Base-by-base conservation (phyloP, 2,329 filamentous ascomycete genomes). In the Neopestalotiopsis rosae region DNA sequence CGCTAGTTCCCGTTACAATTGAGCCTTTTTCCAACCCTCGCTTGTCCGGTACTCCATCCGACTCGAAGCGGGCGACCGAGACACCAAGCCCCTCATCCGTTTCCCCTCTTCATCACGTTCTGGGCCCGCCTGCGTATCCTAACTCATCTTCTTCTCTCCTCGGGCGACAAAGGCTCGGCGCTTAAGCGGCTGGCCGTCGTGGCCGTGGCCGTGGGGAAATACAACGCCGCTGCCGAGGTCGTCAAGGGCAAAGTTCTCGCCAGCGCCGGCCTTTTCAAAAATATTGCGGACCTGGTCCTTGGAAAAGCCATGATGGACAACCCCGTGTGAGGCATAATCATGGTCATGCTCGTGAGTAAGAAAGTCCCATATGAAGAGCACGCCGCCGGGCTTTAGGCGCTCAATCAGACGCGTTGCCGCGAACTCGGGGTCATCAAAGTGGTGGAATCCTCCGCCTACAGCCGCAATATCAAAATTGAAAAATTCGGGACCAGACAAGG, bases 351-450 rank as follows among this genome's bases (percentile, higher is more conserved):
- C 83, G 72, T 91, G 88, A 9, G 89, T 83, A 20, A 92, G 75
- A 69, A 94, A 90, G 75, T 94, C 92, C 61, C 91, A 81, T 67
- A 94, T 87, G 63, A 93, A 80, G 59, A 93, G 81, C 1, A 90
- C 87, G 12, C 92, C 92, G 3, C 91, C 91, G 2, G 87, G 86
- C 71, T 85, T 87, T 69, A 95, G 81, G 10, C 92, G 86, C 75
- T 88, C 83, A 4, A 84, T 88, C 45, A 95, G 81, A 62, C 87
- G 83, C 70, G 81, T 81, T 5, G 91, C 86, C 0, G 90, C 88
- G 38, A 90, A 80, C 1, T 82, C 83, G 4, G 91, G 89, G 74
- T 94, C 84, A 70, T 89, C 87, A 67, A 93, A 91, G 77, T 93
- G 91, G 78, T 92, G 90, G 71, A 91, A 87, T 1, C 88, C 90